Evolutionary conservation across 768 basidiomycete species (phyloP).

Genomic region (Neoboletus subvelutipes): DNA sequence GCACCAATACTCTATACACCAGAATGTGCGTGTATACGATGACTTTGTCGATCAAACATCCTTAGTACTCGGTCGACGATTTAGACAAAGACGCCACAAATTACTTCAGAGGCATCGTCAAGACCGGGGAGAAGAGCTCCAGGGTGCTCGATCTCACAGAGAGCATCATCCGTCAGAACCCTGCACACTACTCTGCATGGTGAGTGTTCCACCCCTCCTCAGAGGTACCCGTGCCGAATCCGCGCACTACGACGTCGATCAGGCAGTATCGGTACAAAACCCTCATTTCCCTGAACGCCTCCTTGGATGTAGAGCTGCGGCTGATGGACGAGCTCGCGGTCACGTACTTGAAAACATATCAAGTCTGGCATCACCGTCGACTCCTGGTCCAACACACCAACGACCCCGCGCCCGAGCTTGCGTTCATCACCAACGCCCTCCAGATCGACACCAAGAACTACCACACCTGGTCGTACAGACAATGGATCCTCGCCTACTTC

Average conservation of each 20-base stretch:
- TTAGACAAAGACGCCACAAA: slow-evolving; percentile 91
- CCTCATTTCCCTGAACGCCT: slow-evolving; percentile 60
- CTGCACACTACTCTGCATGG: slow-evolving; percentile 98
- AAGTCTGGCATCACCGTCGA: slow-evolving; percentile 95
- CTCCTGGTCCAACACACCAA: slow-evolving; percentile 62
- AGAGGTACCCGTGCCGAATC: background rate
- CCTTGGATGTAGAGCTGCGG: slow-evolving; percentile 73
- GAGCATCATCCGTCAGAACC: slow-evolving; percentile 84
- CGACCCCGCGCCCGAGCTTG: slow-evolving; percentile 65
- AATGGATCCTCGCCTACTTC: slow-evolving; percentile 90
- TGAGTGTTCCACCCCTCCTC: slow-evolving; percentile 35
- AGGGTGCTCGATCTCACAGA: slow-evolving; percentile 89
- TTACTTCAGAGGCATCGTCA: slow-evolving; percentile 86
- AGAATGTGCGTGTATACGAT: slow-evolving; percentile 64
- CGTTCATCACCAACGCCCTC: slow-evolving; percentile 73
- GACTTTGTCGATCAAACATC: slow-evolving; percentile 3
- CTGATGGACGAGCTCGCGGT: slow-evolving; percentile 89
- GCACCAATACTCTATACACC: slow-evolving; percentile 90
- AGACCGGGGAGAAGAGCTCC: slow-evolving; percentile 71
- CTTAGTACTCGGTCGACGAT: slow-evolving; percentile 7
- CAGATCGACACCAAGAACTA: slow-evolving; percentile 91
- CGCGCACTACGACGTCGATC: background rate
- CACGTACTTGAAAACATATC: slow-evolving; percentile 89
- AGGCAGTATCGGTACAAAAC: slow-evolving; percentile 98
- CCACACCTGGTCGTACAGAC: slow-evolving; percentile 97